A percentile compares a stretch with the other conserved stretches of the same genome.
phyloP scores from a whole-genome alignment of 2,329 filamentous ascomycete genomes.

The Septoria linicola region DNA sequence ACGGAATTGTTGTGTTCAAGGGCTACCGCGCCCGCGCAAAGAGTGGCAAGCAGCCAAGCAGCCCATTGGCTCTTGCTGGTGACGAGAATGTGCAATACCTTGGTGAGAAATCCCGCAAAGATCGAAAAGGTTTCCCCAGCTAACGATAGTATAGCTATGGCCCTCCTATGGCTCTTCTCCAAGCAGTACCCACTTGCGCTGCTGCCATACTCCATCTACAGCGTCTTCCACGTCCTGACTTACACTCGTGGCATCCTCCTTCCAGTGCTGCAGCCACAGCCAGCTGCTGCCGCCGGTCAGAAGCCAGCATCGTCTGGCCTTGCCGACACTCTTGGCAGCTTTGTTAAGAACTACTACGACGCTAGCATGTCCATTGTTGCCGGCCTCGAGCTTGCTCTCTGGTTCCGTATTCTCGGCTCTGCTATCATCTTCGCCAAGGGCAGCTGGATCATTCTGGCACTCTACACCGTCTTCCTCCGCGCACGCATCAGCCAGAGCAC shows the following conservation, averaged over 20 bases:
- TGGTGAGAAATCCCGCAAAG: constrained; percentile 57
- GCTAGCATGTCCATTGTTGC: constrained; percentile 91
- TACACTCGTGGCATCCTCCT: constrained; percentile 93
- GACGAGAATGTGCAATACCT: constrained; percentile 99
- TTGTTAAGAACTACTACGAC: constrained; percentile 98
- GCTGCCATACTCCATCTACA: constrained; percentile 94
- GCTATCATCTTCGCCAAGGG: constrained; percentile 85
- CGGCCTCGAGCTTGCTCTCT: constrained; percentile 80
- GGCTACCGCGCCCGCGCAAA: constrained; percentile 83
- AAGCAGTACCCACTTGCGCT: constrained; percentile 87
- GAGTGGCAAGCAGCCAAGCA: constrained; percentile 62
- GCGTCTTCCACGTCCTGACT: constrained; percentile 95
- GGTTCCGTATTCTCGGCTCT: constrained; percentile 76
- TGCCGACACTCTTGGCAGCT: constrained; percentile 80
- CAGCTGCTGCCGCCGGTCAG: constrained; percentile 53
- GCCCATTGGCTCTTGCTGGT: constrained; percentile 65
- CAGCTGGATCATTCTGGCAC: constrained; percentile 79
- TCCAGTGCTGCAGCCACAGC: constrained; percentile 73
- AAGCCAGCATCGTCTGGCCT: constrained; percentile 62
- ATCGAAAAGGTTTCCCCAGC: neutral
- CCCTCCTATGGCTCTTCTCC: constrained; percentile 89
- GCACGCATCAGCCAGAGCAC: constrained; percentile 85
- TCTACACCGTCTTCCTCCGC: constrained; percentile 92
- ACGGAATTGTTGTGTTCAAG: constrained; percentile 99
- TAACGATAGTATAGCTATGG: constrained; percentile 65